Conservation (phyloP, 2,329 filamentous ascomycete genomes). For the Epichloe hybrida region DNA sequence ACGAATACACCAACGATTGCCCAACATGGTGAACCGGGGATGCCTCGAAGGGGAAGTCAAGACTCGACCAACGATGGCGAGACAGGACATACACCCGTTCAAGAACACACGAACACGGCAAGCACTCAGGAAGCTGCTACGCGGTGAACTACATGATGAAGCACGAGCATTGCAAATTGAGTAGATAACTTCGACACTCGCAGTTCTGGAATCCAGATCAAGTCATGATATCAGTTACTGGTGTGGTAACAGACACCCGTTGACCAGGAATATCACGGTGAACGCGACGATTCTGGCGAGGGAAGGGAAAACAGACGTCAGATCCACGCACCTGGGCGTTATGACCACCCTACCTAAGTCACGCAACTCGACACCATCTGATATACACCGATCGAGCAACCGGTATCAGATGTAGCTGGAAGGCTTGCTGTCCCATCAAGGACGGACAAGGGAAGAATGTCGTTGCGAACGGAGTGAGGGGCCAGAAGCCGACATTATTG, state of each 20-base stretch:
- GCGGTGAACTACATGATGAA: not conserved
- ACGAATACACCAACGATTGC: constrained; percentile 48
- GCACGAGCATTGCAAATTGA: not conserved
- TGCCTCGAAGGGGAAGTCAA: constrained; percentile 35
- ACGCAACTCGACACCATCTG: too few relatives aligned
- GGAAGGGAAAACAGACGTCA: too few relatives aligned
- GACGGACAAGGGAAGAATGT: not conserved
- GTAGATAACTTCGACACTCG: not conserved
- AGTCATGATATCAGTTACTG: not conserved
- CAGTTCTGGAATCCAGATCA: not conserved
- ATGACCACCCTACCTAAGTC: too few relatives aligned
- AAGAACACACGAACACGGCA: constrained; percentile 18
- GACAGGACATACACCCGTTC: constrained; percentile 20
- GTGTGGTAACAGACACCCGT: not conserved
- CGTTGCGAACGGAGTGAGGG: not conserved
- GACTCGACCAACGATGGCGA: constrained; percentile 29
- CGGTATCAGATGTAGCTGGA: not conserved
- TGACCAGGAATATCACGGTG: too few relatives aligned
- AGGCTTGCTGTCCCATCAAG: not conserved
- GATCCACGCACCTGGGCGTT: not conserved
- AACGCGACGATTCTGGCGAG: not conserved
- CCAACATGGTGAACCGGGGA: constrained; percentile 34
- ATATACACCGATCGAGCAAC: not conserved
- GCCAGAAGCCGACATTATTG: not conserved
- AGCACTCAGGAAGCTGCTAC: constrained; percentile 7